These are phyloP conservation scores for Penicillium fimorum DNA, from an alignment of 495 filamentous ascomycete genomes.

Conservation along the genomic window DNA sequence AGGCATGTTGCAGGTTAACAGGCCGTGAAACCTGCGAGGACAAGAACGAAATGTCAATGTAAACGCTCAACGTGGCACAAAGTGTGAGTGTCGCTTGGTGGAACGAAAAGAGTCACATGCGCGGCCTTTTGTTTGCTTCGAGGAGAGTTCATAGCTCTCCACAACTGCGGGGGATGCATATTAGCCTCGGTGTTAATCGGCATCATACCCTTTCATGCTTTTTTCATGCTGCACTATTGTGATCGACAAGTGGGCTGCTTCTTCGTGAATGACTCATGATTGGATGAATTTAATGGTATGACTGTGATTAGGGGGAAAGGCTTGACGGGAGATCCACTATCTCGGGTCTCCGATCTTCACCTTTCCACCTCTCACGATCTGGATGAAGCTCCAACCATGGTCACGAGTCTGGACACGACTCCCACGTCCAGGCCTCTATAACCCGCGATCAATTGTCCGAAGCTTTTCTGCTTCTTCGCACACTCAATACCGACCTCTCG, in stretches of 20 bases:
- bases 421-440: not conserved
- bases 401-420: constrained; percentile 15
- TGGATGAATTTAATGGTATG: not conserved
- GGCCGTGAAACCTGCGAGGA: not conserved
- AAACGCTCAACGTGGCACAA: not conserved
- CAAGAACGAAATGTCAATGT: not conserved
- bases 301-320: too few species aligned
- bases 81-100: not conserved
- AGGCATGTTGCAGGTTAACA: constrained; percentile 2
- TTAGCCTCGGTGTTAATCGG: not conserved
- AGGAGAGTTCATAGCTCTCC: not conserved
- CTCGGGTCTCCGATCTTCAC: not conserved
- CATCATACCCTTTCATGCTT: not conserved
- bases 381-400: constrained; percentile 35
- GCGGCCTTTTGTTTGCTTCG: not conserved
- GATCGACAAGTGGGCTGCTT: not conserved
- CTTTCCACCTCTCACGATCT: constrained; percentile 11
- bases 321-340: not conserved
- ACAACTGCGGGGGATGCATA: not conserved
- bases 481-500: constrained; percentile 28
- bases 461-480: constrained; percentile 23
- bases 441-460: not conserved
- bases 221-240: not conserved
- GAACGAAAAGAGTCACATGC: not conserved
- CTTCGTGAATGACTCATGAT: not conserved